Base-by-base conservation (phyloP, 2,329 filamentous ascomycete species). In the Tolypocladium album region DNA sequence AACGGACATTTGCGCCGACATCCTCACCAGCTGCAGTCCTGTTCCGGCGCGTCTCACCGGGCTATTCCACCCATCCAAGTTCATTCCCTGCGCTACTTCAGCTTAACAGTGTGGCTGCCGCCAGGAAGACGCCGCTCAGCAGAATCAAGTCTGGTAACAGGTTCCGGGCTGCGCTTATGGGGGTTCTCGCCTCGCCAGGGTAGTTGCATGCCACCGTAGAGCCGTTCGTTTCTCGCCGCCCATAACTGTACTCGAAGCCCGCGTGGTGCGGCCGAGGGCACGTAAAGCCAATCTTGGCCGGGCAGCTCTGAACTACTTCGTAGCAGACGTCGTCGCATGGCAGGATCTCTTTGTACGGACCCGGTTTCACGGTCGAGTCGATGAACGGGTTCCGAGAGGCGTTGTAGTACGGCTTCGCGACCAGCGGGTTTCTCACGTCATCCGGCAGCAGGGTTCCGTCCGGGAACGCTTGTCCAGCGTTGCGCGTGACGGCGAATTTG, bases 281-380 rank as follows among this genome's bases (percentile, higher is more conserved):
- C 1, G 71, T 75, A 67, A 99, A 97, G 0, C 81, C 79, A 66
- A 99, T 76, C 0, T 80, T 74, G 0, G 91, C 82, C 0, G 94
- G 93, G 74, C 94, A 99, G 69, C 84, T 90, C 74, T 88, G 86
- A 13, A 96, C 89, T 1, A 99, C 80, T 59, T 88, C 84, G 70
- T 92, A 94, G 76, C 94, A 99, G 57, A 97, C 76, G 64, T 96
- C 88, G 62, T 89, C 84, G 68, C 93, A 97, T 0, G 94, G 94
- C 11, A 96, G 77, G 24, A 97, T 78, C 76, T 99, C 94, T 70
- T 92, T 95, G 75, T 99, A 97, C 0, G 94, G 94, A 0, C 94
- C 94, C 0, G 94, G 92, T 63, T 80, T 74, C 61, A 97, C 85
- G 1, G 76, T 65, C 2, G 77, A 67, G 68, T 97, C 92, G 65